Evolutionary conservation across 305 asterid genomes (phyloP).

Genomic region (Rubia balearica): DNA sequence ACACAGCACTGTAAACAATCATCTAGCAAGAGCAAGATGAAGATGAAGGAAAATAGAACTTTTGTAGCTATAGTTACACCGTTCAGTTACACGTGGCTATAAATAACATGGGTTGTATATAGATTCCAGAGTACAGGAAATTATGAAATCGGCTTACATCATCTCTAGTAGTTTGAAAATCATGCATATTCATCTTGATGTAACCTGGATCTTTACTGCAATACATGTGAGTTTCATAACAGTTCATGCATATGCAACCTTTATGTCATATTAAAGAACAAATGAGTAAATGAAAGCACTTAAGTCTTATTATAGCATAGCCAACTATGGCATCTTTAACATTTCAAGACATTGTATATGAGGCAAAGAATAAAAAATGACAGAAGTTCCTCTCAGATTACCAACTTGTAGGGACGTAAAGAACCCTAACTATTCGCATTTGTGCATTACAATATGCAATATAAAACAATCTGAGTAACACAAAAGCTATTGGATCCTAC

Average conservation of each 20-base stretch:
- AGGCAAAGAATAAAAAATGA: neutral
- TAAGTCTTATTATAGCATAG: neutral
- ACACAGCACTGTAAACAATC: conserved; percentile 9
- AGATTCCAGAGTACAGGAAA: conserved; percentile 1
- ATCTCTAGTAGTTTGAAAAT: conserved; percentile 63
- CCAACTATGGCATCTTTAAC: neutral
- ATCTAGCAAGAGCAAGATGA: neutral
- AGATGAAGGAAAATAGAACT: neutral
- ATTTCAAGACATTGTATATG: neutral
- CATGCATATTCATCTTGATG: conserved; percentile 54
- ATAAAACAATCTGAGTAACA: neutral
- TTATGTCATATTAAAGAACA: neutral
- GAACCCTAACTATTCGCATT: neutral
- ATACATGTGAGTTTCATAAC: neutral
- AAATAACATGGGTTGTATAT: neutral
- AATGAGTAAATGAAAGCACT: neutral
- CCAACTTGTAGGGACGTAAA: neutral
- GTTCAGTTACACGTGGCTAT: too few relatives aligned
- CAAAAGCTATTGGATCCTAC: neutral
- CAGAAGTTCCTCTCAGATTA: neutral
- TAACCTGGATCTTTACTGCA: conserved; percentile 97
- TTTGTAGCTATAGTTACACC: too few relatives aligned
- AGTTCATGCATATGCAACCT: conserved; percentile 3
- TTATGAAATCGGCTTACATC: conserved; percentile 48
- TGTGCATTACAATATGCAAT: neutral